A percentile compares a stretch with the other conserved stretches of the same genome.
Evolutionary conservation across 2,329 filamentous ascomycete species (phyloP).

Genomic region (Penicillium psychrosexuale): DNA sequence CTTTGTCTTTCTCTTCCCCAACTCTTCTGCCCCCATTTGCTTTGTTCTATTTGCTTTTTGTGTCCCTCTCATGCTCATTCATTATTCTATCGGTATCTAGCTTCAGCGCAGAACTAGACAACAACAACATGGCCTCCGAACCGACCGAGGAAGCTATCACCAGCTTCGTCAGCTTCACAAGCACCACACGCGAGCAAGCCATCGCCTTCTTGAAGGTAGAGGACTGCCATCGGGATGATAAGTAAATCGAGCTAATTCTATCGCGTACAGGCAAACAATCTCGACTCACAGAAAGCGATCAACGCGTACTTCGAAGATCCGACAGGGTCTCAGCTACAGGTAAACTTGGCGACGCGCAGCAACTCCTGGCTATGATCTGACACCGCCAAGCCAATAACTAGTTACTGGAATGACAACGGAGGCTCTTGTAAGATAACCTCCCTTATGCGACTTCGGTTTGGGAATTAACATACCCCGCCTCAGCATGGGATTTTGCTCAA

Average conservation of each 20-base stretch:
- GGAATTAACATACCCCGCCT: conserved; percentile 5
- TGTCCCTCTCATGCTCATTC: neutral
- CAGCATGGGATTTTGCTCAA: conserved; percentile 41
- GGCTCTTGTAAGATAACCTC: conserved; percentile 24
- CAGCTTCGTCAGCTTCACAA: conserved; percentile 43
- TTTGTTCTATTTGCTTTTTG: neutral
- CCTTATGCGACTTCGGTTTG: neutral
- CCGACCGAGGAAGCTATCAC: conserved; percentile 41
- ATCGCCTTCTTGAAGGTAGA: conserved; percentile 42
- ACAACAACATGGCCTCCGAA: conserved; percentile 36
- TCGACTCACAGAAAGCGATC: conserved; percentile 45
- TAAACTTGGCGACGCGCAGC: conserved; percentile 12
- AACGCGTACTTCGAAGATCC: conserved; percentile 50
- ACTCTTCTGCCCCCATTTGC: neutral
- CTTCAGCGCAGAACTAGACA: neutral
- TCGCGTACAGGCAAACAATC: conserved; percentile 42
- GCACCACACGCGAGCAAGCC: conserved; percentile 39
- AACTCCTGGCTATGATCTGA: conserved; percentile 7
- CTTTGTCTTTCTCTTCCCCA: neutral
- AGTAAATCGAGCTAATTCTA: conserved; percentile 9
- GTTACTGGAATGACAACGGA: conserved; percentile 26
- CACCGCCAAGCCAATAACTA: conserved; percentile 14
- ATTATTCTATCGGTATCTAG: neutral
- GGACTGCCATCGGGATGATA: neutral
- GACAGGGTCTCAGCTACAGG: conserved; percentile 33